Evolutionary conservation across 2,329 filamentous ascomycete genomes (phyloP).

Genomic region (Fusarium nodosum): DNA sequence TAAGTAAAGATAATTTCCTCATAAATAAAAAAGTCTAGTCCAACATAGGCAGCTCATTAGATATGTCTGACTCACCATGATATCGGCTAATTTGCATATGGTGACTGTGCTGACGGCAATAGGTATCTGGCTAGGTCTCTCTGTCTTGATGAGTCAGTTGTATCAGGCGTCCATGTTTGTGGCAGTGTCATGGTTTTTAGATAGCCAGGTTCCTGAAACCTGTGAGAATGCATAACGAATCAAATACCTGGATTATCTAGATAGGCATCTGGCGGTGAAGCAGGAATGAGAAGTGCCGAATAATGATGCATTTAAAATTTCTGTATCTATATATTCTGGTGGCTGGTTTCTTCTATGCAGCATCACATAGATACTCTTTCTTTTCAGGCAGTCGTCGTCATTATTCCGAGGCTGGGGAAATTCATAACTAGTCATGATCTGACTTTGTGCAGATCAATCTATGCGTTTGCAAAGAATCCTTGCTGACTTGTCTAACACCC

Average conservation of each 20-base stretch:
- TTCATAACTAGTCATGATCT: background rate
- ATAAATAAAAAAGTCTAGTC: background rate
- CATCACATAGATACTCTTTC: background rate
- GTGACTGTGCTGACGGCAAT: background rate
- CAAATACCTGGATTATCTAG: too few species aligned
- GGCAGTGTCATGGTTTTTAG: background rate
- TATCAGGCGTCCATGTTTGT: background rate
- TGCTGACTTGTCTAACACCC: constrained; percentile 1
- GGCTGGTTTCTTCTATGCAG: background rate
- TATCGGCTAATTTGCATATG: background rate
- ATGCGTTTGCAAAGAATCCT: background rate
- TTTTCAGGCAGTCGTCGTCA: background rate
- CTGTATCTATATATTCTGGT: background rate
- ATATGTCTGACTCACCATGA: background rate
- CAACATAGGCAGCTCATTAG: background rate
- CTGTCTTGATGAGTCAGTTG: background rate
- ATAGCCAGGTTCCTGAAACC: background rate
- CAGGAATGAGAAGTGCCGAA: too few species aligned
- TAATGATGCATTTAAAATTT: too few species aligned
- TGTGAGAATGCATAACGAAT: background rate
- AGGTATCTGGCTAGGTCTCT: background rate
- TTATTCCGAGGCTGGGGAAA: background rate
- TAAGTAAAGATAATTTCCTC: background rate
- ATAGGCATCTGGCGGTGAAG: too few species aligned
- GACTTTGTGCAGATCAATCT: background rate